Evolutionary conservation across 192 early-diverging fungal genomes (phyloP), one percentile per base, ranked within the genome.

Genomic region (Backusella tarrabulga): DNA sequence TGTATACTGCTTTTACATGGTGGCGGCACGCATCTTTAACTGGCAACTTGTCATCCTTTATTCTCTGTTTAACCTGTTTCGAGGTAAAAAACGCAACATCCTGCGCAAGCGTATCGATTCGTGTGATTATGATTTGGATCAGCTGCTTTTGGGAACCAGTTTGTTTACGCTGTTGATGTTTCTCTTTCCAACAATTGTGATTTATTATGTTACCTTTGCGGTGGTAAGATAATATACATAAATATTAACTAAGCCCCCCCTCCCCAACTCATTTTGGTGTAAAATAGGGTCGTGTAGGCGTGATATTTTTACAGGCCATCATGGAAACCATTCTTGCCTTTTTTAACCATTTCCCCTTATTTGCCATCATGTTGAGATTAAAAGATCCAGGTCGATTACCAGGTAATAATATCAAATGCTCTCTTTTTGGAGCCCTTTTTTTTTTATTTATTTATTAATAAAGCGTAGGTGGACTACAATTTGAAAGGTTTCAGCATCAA

Each of bases 291-390:
- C 91, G 97, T 15, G 86, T 98, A 1, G 89, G 86, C 1, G 90
- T 97, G 26, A 91, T 97, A 26, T 87, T 91, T 72, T 85, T 93
- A 3, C 95, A 97, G 77, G 95, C 92, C 1, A 79, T 90, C 3
- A 83, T 95, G 83, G 96, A 99, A 80, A 93, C 96, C 12, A 26
- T 94, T 4, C 83, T 99, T 19, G 96, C 94, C 0, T 88, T 97
- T 60, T 83, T 99, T 29, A 99, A 99, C 79, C 98, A 99, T 79
- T 98, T 97, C 78, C 98, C 98, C 15, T 83, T 98, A 12, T 98
- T 98, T 87, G 96, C 95, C 34, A 85, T 98, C n/a, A 90, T 96
- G 87, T 76, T 97, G 38, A 87, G 97, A 32, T 63, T 97, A 35
- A 95, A 95, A 73, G 95, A 98, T 78, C 94, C 96, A 8, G 90